These are phyloP conservation scores for Chiua sp. DNA, from an alignment of 1,284 basidiomycete genomes.

Conservation along the genomic window DNA sequence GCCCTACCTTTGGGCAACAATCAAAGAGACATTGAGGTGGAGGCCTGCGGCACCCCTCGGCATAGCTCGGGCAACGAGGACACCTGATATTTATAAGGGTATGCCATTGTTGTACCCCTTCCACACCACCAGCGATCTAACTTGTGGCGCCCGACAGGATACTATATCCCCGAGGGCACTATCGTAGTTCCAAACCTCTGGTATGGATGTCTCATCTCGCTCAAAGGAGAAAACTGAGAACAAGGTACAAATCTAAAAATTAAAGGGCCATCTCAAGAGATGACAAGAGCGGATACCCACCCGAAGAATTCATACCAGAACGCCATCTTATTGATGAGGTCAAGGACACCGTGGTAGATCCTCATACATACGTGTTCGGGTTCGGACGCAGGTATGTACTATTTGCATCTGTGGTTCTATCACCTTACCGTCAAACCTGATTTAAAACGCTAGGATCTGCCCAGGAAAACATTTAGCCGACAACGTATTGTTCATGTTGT, in stretches of 20 bases:
- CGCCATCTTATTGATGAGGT: constrained; percentile 11
- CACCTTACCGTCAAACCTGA: no score
- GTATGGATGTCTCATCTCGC: constrained; percentile 18
- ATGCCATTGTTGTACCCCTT: no score
- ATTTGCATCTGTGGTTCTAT: background rate
- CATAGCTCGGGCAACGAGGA: constrained; percentile 16
- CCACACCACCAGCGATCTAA: no score
- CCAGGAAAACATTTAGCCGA: constrained; percentile 25
- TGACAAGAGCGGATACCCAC: constrained; percentile 21
- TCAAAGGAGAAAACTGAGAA: no score
- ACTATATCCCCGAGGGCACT: constrained; percentile 35
- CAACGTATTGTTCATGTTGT: constrained; percentile 20
- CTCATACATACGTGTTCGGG: constrained; percentile 21
- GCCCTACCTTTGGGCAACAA: constrained; percentile 37
- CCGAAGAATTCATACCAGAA: constrained; percentile 24
- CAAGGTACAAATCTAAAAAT: background rate
- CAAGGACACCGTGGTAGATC: constrained; percentile 17
- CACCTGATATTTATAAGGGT: constrained; percentile 16
- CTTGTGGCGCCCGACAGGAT: constrained; percentile 27
- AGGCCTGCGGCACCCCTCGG: constrained; percentile 32
- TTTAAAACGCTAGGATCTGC: constrained; percentile 16
- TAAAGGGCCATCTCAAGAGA: constrained; percentile 23
- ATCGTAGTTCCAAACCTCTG: constrained; percentile 43
- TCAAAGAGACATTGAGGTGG: constrained; percentile 37
- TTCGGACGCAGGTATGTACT: constrained; percentile 21